phyloP scores from a whole-genome alignment of 345 rosid genomes.

The Noccaea caerulescens region DNA sequence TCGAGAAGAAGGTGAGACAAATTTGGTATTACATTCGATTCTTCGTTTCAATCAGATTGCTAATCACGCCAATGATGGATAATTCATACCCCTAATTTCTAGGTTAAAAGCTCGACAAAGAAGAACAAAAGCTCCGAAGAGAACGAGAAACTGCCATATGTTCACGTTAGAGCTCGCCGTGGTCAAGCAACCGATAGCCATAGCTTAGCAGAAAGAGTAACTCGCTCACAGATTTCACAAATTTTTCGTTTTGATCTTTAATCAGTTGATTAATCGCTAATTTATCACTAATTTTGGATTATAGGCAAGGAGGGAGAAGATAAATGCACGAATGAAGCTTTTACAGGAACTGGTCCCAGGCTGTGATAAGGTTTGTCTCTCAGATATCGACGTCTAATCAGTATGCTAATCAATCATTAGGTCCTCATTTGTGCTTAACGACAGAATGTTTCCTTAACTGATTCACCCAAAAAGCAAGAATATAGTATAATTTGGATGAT shows the following conservation, averaged over 20 bases:
- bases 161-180: constrained; percentile 78
- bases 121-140: constrained; percentile 61
- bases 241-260: constrained; percentile 4
- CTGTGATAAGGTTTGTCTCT: constrained; percentile 72
- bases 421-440: constrained; percentile 45
- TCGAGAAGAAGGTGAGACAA: constrained; percentile 56
- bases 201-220: constrained; percentile 83
- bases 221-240: background rate
- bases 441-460: constrained; percentile 37
- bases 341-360: constrained; percentile 88
- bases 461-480: constrained; percentile 32
- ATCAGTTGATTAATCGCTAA: constrained; percentile 31
- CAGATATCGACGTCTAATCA: constrained; percentile 32
- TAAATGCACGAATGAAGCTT: constrained; percentile 75
- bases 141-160: constrained; percentile 67
- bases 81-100: background rate
- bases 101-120: constrained; percentile 66
- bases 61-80: constrained; percentile 3
- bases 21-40: background rate
- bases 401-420: constrained; percentile 53
- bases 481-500: constrained; percentile 10
- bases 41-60: background rate
- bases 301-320: constrained; percentile 83
- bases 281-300: constrained; percentile 14
- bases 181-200: constrained; percentile 86